Percentiles rank a stretch among this genome's conserved stretches.
Conservation (phyloP, 2,329 filamentous ascomycete genomes). For the Xenoacremonium recifei region DNA sequence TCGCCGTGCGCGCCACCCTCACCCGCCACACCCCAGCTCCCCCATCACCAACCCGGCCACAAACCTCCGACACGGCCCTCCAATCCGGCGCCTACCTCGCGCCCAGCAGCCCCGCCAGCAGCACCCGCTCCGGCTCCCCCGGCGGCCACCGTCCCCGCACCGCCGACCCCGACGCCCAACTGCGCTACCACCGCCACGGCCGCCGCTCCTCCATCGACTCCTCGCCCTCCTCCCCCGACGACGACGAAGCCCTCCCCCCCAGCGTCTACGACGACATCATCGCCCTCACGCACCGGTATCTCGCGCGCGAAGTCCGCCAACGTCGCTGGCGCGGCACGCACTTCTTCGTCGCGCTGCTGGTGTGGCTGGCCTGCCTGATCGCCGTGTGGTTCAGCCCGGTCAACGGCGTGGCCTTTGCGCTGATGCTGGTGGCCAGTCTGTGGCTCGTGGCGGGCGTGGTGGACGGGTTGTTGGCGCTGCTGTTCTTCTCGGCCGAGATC, state of each 20-base stretch:
- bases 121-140: slow-evolving; percentile 18
- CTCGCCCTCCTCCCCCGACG: slow-evolving; percentile 24
- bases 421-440: slow-evolving; percentile 78
- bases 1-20: slow-evolving; percentile 82
- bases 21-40: slow-evolving; percentile 40
- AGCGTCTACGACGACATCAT: slow-evolving; percentile 65
- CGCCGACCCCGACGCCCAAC: slow-evolving; percentile 31
- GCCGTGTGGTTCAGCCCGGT: slow-evolving; percentile 83
- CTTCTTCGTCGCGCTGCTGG: slow-evolving; percentile 65
- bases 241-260: slow-evolving; percentile 18
- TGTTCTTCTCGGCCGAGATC: slow-evolving; percentile 85
- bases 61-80: slow-evolving; percentile 22
- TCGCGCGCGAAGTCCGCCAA: slow-evolving; percentile 68
- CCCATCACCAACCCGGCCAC: slow-evolving; percentile 13
- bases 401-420: slow-evolving; percentile 75
- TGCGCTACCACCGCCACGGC: slow-evolving; percentile 26
- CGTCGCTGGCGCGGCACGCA: slow-evolving; percentile 69
- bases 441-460: slow-evolving; percentile 73
- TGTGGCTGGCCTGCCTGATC: slow-evolving; percentile 73
- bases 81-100: slow-evolving; percentile 25
- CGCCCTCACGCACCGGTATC: slow-evolving; percentile 66
- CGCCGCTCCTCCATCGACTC: slow-evolving; percentile 30
- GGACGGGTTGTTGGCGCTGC: slow-evolving; percentile 79
- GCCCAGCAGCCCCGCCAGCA: slow-evolving; percentile 21
- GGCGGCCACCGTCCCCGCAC: too few relatives aligned